Evolutionary conservation across 192 early-diverging fungal species (phyloP).

Genomic region (Neocallimastix lanati): DNA sequence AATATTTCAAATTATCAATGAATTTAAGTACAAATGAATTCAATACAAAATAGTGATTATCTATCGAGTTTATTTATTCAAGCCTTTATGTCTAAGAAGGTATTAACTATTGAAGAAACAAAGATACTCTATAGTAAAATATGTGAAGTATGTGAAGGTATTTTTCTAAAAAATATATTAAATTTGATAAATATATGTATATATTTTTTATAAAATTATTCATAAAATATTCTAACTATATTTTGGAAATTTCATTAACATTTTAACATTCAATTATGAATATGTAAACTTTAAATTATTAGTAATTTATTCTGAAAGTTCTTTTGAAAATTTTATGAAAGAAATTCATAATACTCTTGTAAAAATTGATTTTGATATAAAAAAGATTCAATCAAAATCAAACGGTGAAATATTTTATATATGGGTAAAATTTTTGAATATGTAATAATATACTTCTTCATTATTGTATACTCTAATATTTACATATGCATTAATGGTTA

Average conservation of each 20-base stretch:
- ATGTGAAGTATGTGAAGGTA: not conserved
- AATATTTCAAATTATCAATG: no score
- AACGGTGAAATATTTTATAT: not conserved
- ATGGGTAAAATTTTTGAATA: no score
- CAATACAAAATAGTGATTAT: not conserved
- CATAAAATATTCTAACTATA: no score
- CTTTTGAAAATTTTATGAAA: not conserved
- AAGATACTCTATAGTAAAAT: not conserved
- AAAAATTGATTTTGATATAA: not conserved
- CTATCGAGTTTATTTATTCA: not conserved
- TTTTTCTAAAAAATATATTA: not conserved
- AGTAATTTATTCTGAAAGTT: not conserved
- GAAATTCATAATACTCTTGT: not conserved
- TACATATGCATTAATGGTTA: no score
- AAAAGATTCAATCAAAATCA: not conserved
- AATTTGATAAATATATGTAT: no score
- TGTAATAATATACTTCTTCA: no score
- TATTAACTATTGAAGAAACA: not conserved
- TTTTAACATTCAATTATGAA: no score
- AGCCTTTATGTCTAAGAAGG: not conserved
- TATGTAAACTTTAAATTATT: not conserved
- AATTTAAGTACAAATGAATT: no score
- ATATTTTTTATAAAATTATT: no score
- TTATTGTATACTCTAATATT: no score
- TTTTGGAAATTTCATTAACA: no score